These are phyloP conservation scores for Strobilomyces confusus DNA, from an alignment of 768 basidiomycete species.

Conservation along the genomic window DNA sequence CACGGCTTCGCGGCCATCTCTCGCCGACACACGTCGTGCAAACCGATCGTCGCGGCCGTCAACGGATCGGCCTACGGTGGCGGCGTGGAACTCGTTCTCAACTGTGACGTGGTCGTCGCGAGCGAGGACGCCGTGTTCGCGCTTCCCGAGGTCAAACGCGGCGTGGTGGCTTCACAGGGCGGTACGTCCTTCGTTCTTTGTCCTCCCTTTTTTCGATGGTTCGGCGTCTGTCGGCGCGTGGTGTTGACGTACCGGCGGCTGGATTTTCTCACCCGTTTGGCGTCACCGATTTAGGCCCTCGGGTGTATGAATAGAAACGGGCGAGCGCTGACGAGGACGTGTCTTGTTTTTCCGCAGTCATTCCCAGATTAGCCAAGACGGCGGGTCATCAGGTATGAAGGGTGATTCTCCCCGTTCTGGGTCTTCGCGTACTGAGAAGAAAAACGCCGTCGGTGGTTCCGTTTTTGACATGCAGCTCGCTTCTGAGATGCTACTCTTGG, in stretches of 20 bases:
- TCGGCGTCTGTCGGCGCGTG: not conserved
- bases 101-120: conserved; percentile 76
- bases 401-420: conserved; percentile 3
- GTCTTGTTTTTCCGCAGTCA: conserved; percentile 39
- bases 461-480: conserved; percentile 48
- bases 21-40: conserved; percentile 53
- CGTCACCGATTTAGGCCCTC: not conserved
- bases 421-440: conserved; percentile 11
- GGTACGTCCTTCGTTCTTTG: conserved; percentile 39
- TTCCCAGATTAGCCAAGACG: conserved; percentile 61
- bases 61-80: conserved; percentile 71
- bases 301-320: conserved; percentile 1
- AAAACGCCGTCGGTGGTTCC: conserved; percentile 1
- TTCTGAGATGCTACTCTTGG: conserved; percentile 72
- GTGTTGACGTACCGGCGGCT: not conserved
- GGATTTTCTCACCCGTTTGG: conserved; percentile 1
- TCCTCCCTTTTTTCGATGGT: not conserved
- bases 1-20: conserved; percentile 76
- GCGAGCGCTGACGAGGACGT: conserved; percentile 10
- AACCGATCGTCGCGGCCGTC: conserved; percentile 80
- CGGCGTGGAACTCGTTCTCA: conserved; percentile 63
- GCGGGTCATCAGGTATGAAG: conserved; percentile 71
- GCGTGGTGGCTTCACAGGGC: conserved; percentile 69
- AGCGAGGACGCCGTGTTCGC: conserved; percentile 64
- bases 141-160: conserved; percentile 74